Conservation (phyloP, 2,329 filamentous ascomycete genomes). For the Cadophora sp. region DNA sequence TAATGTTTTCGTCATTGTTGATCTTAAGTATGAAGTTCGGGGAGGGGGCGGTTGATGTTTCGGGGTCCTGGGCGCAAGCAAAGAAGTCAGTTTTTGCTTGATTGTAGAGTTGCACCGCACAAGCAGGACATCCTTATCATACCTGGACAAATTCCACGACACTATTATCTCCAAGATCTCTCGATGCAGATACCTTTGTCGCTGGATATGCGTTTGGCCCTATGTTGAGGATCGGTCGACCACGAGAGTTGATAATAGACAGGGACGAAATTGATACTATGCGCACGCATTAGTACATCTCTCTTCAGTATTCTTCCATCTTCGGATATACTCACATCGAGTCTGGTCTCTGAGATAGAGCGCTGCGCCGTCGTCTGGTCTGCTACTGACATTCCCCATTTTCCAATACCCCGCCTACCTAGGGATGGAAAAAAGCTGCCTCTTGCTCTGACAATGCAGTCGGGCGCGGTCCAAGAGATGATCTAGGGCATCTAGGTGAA, state of each 20-base stretch:
- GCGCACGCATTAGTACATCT: constrained; percentile 25
- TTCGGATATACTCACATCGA: constrained; percentile 69
- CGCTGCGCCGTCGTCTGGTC: constrained; percentile 79
- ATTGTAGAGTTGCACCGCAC: not conserved
- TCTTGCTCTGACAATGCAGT: constrained; percentile 35
- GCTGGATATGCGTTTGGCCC: constrained; percentile 89
- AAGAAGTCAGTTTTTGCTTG: constrained; percentile 25
- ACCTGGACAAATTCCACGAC: constrained; percentile 95
- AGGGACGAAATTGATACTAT: constrained; percentile 88
- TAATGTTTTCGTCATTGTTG: constrained; percentile 88
- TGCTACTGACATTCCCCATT: constrained; percentile 95
- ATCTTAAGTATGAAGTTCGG: constrained; percentile 87
- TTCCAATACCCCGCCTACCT: too few relatives aligned
- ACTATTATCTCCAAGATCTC: constrained; percentile 74
- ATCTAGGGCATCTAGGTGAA: constrained; percentile 42
- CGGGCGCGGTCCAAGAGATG: constrained; percentile 35
- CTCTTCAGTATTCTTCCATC: constrained; percentile 13
- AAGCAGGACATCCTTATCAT: constrained; percentile 33
- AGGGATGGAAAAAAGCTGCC: constrained; percentile 11
- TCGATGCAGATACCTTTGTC: constrained; percentile 74
- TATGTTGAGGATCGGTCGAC: constrained; percentile 78
- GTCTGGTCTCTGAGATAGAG: constrained; percentile 91
- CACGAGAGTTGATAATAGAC: constrained; percentile 79
- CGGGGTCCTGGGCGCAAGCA: constrained; percentile 71
- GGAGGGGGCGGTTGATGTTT: constrained; percentile 54